Conservation (phyloP, 1,139 yeast species). For the Starmera stellimalicola region DNA sequence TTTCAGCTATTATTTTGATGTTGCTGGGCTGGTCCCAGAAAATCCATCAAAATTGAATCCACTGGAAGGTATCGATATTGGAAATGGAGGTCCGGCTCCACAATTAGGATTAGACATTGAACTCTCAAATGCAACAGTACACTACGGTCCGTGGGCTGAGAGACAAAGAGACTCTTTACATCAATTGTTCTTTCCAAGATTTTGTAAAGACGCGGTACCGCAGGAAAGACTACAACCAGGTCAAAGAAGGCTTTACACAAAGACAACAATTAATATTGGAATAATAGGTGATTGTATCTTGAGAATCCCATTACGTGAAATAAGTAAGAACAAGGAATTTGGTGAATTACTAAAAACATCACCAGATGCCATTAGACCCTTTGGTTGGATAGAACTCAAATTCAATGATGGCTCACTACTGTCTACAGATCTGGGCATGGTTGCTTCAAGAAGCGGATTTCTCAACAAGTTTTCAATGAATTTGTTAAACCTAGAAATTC, state of each 20-base stretch:
- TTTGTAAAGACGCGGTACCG: constrained; percentile 50
- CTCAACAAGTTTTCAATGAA: constrained; percentile 39
- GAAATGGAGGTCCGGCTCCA: constrained; percentile 51
- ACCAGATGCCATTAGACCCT: constrained; percentile 39
- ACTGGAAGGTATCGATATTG: constrained; percentile 38
- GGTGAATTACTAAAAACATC: constrained; percentile 21
- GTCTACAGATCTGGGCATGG: constrained; percentile 37
- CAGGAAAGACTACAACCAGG: constrained; percentile 37
- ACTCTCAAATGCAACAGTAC: constrained; percentile 54
- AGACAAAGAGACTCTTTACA: constrained; percentile 67
- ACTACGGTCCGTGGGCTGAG: constrained; percentile 96
- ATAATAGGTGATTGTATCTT: constrained; percentile 56
- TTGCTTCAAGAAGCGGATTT: constrained; percentile 53
- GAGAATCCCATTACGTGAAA: constrained; percentile 76
- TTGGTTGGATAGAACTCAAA: constrained; percentile 86
- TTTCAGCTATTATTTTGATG: constrained; percentile 57
- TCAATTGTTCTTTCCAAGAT: constrained; percentile 55
- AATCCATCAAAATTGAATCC: constrained; percentile 21
- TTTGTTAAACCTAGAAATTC: constrained; percentile 51
- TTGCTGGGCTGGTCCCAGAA: constrained; percentile 53
- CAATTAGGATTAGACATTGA: constrained; percentile 55
- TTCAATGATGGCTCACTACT: constrained; percentile 45
- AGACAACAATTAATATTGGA: constrained; percentile 44
- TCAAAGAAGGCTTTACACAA: constrained; percentile 40
- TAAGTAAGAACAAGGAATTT: constrained; percentile 56